A percentile compares a stretch with the other conserved stretches of the same genome.
Conservation (phyloP, 2,329 filamentous ascomycete species). For the Calycina herbarum region DNA sequence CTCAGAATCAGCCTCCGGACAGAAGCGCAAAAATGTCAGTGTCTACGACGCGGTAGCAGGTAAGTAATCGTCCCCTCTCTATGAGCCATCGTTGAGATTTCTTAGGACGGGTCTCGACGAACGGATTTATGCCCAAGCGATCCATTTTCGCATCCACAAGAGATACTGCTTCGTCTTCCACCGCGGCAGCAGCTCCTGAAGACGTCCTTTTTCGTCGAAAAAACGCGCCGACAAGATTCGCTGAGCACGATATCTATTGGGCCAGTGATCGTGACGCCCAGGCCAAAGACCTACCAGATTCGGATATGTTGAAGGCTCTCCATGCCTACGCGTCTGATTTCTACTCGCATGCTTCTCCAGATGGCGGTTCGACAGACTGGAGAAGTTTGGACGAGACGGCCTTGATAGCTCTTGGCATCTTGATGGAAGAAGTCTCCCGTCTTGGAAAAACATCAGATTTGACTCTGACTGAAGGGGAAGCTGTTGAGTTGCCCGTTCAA, state of each 20-base stretch:
- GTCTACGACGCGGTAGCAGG: conserved; percentile 75
- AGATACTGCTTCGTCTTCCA: conserved; percentile 36
- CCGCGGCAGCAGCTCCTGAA: conserved; percentile 58
- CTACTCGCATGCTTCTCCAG: conserved; percentile 48
- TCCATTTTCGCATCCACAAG: conserved; percentile 29
- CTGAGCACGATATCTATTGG: conserved; percentile 71
- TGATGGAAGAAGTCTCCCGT: conserved; percentile 69
- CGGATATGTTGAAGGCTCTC: conserved; percentile 67
- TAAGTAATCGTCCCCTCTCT: conserved; percentile 35
- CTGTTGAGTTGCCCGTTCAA: background rate
- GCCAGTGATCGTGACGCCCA: conserved; percentile 58
- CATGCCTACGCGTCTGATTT: conserved; percentile 69
- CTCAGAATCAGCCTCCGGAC: background rate
- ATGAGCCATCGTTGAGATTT: conserved; percentile 20
- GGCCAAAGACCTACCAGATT: conserved; percentile 58
- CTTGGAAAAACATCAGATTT: conserved; percentile 68
- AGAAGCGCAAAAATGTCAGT: conserved; percentile 47
- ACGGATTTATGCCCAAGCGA: conserved; percentile 43
- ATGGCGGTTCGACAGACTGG: conserved; percentile 41
- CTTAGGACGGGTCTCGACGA: conserved; percentile 43
- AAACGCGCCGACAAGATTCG: conserved; percentile 64
- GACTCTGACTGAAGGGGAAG: conserved; percentile 61
- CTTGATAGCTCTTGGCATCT: conserved; percentile 70
- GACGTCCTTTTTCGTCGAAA: conserved; percentile 68
- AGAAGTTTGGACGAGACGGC: conserved; percentile 77